Evolutionary conservation across 345 rosid species (phyloP).

Genomic region (Lagerstroemia speciosa): DNA sequence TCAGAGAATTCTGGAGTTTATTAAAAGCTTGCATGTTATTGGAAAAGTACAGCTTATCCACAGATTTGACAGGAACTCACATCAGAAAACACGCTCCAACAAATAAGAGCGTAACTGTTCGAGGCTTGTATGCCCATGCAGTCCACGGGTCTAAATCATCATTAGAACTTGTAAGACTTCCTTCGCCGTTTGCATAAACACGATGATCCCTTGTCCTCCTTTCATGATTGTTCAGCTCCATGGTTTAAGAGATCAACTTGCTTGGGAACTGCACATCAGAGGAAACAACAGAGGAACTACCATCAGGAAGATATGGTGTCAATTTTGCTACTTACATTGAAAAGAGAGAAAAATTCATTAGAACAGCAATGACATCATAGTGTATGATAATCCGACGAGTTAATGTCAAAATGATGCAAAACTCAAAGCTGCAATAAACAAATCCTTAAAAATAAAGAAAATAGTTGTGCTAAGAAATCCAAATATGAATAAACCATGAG

Average conservation of each 20-base stretch:
- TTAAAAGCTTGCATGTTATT: not conserved
- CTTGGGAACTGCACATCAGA: no score
- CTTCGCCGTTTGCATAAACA: constrained; percentile 47
- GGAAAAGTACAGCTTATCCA: not conserved
- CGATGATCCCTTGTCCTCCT: constrained; percentile 42
- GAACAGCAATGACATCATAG: not conserved
- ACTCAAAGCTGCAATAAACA: no score
- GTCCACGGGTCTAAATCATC: constrained; percentile 97
- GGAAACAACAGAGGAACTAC: not conserved
- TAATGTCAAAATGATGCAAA: no score
- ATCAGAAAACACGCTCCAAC: constrained; percentile 91
- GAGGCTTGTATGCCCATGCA: constrained; percentile 99
- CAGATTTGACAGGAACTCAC: constrained; percentile 35
- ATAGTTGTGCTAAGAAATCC: no score
- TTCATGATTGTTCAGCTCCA: constrained; percentile 59
- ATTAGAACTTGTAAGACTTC: constrained; percentile 17
- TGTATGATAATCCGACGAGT: no score
- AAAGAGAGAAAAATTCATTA: not conserved
- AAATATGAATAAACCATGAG: not conserved
- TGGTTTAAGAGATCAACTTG: constrained; percentile 13
- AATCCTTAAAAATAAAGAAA: no score
- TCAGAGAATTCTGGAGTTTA: not conserved
- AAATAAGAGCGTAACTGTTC: constrained; percentile 77
- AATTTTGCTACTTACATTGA: no score
- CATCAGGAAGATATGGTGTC: not conserved